Base-by-base conservation (phyloP, 441 rosid genomes). In the Adansonia grandidieri region DNA sequence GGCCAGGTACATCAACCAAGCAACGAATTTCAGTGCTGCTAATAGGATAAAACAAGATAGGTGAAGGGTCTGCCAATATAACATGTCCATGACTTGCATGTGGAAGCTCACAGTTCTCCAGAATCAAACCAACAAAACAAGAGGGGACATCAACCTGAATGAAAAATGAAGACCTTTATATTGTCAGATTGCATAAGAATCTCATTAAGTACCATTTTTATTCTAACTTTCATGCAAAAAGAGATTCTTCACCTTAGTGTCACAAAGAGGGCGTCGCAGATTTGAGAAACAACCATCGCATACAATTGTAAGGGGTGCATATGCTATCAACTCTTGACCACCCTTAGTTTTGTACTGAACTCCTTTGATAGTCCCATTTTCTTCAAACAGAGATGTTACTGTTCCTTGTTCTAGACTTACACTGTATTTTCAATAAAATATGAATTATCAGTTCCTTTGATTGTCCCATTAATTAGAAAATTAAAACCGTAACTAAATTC, bases 101-200 rank as follows among this genome's bases (percentile, higher is more conserved):
- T n/a, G n/a, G n/a, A n/a, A n/a, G n/a, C n/a, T n/a, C n/a, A n/a
- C n/a, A n/a, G n/a, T n/a, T n/a, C n/a, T 32, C 75, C 32, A 70
- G 47, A 54, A 80, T 17, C 58, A 75, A 14, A 51, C 76, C 82
- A 40, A 75, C 79, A 61, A 69, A 70, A 62, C 69, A 68, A 70
- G 76, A 80, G 14, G 79, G 79, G 42, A 80, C 64, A 2, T 68
- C 64, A 60, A 75, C 78, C 82, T 80, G 82, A 57, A 51, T n/a
- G 1, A 53, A 20, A 69, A 47, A 42, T 42, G 8, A 42, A 42
- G 9, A 42, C 4, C 37, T 32, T 53, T 22, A 71, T n/a, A 9
- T 28, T 14, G 40, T 22, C 64, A 42, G 32, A 28, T 28, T 28
- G 32, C 32, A 28, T 28, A 28, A 28, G 32, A 28, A 28, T 28